phyloP scores from a whole-genome alignment of 192 early-diverging fungal genomes.

The Coemansia sp. region DNA sequence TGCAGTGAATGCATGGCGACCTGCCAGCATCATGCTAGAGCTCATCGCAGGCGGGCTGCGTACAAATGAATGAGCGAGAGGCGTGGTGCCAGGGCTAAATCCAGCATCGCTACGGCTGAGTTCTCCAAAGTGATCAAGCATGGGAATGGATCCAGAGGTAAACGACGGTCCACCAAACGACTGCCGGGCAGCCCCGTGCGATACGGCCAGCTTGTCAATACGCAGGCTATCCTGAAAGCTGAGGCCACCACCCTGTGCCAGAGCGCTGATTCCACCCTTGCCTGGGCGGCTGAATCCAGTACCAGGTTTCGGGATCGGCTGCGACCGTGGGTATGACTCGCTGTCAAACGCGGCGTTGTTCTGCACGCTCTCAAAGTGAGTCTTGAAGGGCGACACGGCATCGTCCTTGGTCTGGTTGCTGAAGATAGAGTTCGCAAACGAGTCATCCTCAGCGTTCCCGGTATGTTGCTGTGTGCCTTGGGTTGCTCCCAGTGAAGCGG shows the following conservation, averaged over 20 bases:
- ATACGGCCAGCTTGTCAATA: slow-evolving; percentile 50
- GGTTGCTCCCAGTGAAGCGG: not conserved
- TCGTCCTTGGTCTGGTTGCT: slow-evolving; percentile 17
- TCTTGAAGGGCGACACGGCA: slow-evolving; percentile 31
- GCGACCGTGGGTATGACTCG: slow-evolving; percentile 32
- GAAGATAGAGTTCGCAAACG: slow-evolving; percentile 16
- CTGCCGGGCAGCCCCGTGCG: slow-evolving; percentile 43
- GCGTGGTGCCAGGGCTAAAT: slow-evolving; percentile 35
- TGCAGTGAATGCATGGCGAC: slow-evolving; percentile 48
- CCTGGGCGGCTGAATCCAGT: slow-evolving; percentile 25
- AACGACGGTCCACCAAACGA: slow-evolving; percentile 49
- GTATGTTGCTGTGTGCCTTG: slow-evolving; percentile 5
- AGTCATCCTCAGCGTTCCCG: slow-evolving; percentile 10
- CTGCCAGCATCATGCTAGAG: slow-evolving; percentile 29
- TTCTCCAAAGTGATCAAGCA: slow-evolving; percentile 49
- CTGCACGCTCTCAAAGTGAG: slow-evolving; percentile 18
- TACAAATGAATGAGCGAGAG: slow-evolving; percentile 39
- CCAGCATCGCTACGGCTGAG: slow-evolving; percentile 22
- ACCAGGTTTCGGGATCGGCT: slow-evolving; percentile 46
- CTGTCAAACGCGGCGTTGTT: slow-evolving; percentile 8
- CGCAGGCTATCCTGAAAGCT: slow-evolving; percentile 52
- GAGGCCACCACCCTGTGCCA: slow-evolving; percentile 26
- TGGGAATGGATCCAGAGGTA: slow-evolving; percentile 47
- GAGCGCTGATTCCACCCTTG: slow-evolving; percentile 16
- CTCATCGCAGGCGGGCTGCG: slow-evolving; percentile 30